phyloP scores from a whole-genome alignment of 148 eudicot genomes.

The Amaranthus cruentus region DNA sequence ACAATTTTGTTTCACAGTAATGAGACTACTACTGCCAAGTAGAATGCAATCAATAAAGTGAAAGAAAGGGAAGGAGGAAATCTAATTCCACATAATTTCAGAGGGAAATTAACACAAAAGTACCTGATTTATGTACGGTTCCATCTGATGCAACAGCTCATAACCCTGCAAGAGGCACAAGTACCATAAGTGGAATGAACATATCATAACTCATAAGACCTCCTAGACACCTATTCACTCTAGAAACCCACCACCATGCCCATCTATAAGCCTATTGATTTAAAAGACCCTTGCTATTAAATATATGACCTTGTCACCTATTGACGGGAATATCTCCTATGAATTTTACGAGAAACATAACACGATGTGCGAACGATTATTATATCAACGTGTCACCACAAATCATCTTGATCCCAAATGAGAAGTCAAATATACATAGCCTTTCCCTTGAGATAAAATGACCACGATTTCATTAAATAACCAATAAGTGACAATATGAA shows the following conservation, averaged over 20 bases:
- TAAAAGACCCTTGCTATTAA: conserved; percentile 3
- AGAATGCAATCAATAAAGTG: neutral
- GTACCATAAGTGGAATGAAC: conserved; percentile 6
- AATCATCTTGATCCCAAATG: neutral
- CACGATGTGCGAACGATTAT: too few species aligned
- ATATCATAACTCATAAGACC: conserved; percentile 5
- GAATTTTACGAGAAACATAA: neutral
- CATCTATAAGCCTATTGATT: neutral
- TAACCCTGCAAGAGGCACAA: conserved; percentile 57
- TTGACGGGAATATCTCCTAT: neutral
- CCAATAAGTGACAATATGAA: neutral
- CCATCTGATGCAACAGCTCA: conserved; percentile 99
- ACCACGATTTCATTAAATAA: too few species aligned
- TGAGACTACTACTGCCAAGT: neutral
- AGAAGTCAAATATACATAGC: neutral
- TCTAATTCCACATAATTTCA: neutral
- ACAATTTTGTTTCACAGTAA: neutral
- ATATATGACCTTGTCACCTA: neutral
- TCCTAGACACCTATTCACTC: too few species aligned
- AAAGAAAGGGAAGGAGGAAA: neutral
- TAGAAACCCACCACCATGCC: neutral
- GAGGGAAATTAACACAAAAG: conserved; percentile 8
- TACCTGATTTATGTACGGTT: conserved; percentile 97
- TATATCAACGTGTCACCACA: neutral
- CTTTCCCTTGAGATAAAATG: neutral